Percentiles rank a stretch among this genome's conserved stretches.
These are phyloP conservation scores for Anthracocystis setariae DNA, from an alignment of 1,284 basidiomycete species.

Conservation along the genomic window DNA sequence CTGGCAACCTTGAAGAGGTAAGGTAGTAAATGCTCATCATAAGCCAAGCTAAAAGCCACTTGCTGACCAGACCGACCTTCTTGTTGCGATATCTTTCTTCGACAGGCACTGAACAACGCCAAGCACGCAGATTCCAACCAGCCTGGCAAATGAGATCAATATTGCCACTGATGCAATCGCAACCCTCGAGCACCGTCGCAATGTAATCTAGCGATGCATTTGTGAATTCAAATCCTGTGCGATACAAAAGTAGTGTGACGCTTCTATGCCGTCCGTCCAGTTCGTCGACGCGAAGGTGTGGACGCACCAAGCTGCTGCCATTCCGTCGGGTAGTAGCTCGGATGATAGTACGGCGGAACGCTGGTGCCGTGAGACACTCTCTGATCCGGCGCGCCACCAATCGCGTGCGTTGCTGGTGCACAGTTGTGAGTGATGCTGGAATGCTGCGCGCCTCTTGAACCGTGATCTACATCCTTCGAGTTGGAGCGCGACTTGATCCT, in stretches of 20 bases:
- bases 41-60: neutral
- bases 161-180: too few species aligned
- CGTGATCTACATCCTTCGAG: conserved; percentile 7
- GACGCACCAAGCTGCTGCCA: conserved; percentile 35
- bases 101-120: conserved; percentile 41
- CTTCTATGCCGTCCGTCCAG: conserved; percentile 9
- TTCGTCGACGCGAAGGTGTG: conserved; percentile 30
- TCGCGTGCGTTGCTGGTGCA: conserved; percentile 1
- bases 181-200: conserved; percentile 3
- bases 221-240: neutral
- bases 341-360: conserved; percentile 23
- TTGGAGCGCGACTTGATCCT: conserved; percentile 47
- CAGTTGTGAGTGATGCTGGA: neutral
- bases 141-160: conserved; percentile 36
- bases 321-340: conserved; percentile 19
- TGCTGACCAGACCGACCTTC: neutral
- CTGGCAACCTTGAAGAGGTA: conserved; percentile 24
- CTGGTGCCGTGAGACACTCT: conserved; percentile 13
- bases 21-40: neutral
- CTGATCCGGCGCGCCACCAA: conserved; percentile 6
- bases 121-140: conserved; percentile 35
- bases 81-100: neutral
- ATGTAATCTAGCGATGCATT: neutral
- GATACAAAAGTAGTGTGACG: neutral
- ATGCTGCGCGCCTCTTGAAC: conserved; percentile 9